Percentiles rank a stretch among this genome's conserved stretches.
Evolutionary conservation across 257 asterid species (phyloP).

Genomic region (Solanum chiquidenum): DNA sequence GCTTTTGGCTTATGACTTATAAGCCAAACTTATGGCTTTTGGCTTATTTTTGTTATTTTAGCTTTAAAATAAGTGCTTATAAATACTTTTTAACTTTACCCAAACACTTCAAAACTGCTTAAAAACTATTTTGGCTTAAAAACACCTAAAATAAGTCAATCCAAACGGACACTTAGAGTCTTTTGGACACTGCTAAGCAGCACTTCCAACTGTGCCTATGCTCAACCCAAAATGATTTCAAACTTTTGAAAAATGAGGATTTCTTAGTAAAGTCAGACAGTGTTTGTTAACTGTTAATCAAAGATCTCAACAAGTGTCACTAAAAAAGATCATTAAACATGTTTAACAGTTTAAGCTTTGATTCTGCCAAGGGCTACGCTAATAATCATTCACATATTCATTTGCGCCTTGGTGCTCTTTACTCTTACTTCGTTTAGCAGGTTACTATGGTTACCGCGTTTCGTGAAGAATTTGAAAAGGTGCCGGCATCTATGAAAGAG

Average conservation of each 20-base stretch:
- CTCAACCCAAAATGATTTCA: no score
- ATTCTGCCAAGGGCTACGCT: neutral
- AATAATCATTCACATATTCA: neutral
- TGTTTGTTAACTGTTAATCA: neutral
- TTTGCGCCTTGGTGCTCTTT: neutral
- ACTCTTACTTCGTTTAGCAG: neutral
- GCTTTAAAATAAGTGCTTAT: no score
- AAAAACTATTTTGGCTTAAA: no score
- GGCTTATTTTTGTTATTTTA: no score
- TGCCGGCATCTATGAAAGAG: neutral
- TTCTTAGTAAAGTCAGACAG: neutral
- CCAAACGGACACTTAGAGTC: neutral
- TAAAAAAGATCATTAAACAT: neutral
- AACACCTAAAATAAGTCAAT: no score
- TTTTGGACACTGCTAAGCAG: neutral
- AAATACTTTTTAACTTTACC: neutral
- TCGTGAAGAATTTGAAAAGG: neutral
- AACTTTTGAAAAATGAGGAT: neutral
- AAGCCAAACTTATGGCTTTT: no score
- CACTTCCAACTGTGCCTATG: neutral
- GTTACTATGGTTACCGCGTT: no score
- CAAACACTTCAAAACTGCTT: no score
- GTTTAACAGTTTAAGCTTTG: neutral
- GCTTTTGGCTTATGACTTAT: no score
- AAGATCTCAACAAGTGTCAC: neutral